Conservation (phyloP, 1,284 basidiomycete genomes). For the Lignosus rhinocerotis region DNA sequence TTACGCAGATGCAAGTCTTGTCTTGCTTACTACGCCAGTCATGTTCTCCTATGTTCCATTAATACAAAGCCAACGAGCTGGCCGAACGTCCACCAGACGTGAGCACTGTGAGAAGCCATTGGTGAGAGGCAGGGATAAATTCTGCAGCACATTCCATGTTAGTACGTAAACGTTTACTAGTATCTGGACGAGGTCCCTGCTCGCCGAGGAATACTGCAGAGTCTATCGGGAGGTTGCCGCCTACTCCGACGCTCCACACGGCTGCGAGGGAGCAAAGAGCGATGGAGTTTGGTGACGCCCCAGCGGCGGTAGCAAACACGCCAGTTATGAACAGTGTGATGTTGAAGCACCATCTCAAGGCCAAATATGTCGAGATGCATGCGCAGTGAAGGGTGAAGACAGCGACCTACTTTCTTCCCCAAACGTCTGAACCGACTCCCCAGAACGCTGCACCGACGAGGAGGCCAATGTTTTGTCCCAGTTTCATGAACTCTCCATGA, state of each 20-base stretch:
- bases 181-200: constrained; percentile 9
- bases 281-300: constrained; percentile 54
- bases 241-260: constrained; percentile 65
- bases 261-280: constrained; percentile 55
- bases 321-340: constrained; percentile 71
- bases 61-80: no score
- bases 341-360: constrained; percentile 67
- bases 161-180: not conserved
- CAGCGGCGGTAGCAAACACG: constrained; percentile 64
- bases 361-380: not conserved
- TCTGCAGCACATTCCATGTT: constrained; percentile 36
- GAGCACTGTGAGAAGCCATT: constrained; percentile 63
- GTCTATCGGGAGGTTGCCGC: constrained; percentile 77
- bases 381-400: not conserved
- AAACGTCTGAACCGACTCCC: constrained; percentile 60
- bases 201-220: constrained; percentile 76
- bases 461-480: constrained; percentile 59
- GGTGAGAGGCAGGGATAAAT: constrained; percentile 60
- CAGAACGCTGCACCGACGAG: constrained; percentile 69
- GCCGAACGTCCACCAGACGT: constrained; percentile 69
- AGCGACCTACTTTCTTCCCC: constrained; percentile 51
- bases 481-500: constrained; percentile 52
- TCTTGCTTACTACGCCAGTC: no score
- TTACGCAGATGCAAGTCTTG: no score
- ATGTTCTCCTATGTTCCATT: no score